Percentiles rank a stretch among this genome's conserved stretches.
phyloP scores from a whole-genome alignment of 495 filamentous ascomycete genomes.

The Parathielavia hyrcaniae region DNA sequence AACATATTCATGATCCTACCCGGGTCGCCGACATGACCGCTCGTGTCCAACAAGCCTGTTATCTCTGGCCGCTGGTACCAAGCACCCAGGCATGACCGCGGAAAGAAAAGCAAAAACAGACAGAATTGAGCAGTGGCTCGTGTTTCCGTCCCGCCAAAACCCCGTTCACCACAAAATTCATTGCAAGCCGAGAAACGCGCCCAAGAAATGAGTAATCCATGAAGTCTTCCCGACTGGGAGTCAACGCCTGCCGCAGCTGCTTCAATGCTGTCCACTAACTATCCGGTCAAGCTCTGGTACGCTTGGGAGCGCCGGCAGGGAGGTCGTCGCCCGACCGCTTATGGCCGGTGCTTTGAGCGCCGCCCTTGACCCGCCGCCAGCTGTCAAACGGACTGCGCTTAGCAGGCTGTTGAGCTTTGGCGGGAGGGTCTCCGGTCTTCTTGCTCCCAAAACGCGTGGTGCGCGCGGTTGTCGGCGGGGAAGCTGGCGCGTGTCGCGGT shows the following conservation, averaged over 20 bases:
- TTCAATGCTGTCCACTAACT: neutral
- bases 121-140: neutral
- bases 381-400: conserved; percentile 59
- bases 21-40: conserved; percentile 2
- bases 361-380: conserved; percentile 58
- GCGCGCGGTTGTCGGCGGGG: conserved; percentile 51
- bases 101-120: conserved; percentile 8
- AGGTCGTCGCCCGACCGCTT: conserved; percentile 45
- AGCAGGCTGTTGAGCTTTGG: conserved; percentile 30
- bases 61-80: neutral
- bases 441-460: conserved; percentile 43
- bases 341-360: conserved; percentile 26
- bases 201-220: conserved; percentile 1
- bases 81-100: conserved; percentile 1
- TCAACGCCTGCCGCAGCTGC: neutral
- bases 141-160: neutral
- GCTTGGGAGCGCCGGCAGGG: conserved; percentile 31
- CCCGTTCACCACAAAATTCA: conserved; percentile 2
- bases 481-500: conserved; percentile 46
- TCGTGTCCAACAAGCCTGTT: conserved; percentile 10
- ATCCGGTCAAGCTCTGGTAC: conserved; percentile 33
- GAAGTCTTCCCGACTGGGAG: conserved; percentile 9
- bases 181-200: conserved; percentile 1
- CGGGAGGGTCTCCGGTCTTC: conserved; percentile 24
- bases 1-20: conserved; percentile 6